A percentile compares a stretch with the other conserved stretches of the same genome.
Conservation (phyloP, 2,329 filamentous ascomycete genomes). For the Aspergillus proliferans region DNA sequence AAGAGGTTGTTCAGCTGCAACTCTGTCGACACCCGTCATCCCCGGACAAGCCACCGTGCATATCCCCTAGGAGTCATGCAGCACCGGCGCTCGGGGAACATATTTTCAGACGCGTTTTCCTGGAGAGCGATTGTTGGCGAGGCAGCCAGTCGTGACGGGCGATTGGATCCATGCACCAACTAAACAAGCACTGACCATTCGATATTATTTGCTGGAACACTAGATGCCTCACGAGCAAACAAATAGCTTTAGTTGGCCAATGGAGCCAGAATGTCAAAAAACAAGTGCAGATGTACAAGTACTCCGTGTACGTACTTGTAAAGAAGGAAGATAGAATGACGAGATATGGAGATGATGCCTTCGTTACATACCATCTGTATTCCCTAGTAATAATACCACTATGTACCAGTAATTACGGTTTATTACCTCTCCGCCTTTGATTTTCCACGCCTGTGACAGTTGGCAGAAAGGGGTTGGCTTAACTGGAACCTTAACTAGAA, state of each 20-base stretch:
- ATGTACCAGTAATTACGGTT: background rate
- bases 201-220: no score
- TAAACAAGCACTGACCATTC: no score
- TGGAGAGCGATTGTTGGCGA: constrained; percentile 11
- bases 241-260: no score
- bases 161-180: background rate
- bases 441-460: background rate
- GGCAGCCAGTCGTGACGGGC: constrained; percentile 13
- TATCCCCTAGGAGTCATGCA: background rate
- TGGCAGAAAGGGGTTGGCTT: background rate
- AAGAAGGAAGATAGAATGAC: no score
- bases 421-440: background rate
- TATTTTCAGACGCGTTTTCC: background rate
- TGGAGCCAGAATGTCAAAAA: no score
- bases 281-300: no score
- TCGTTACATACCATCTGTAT: background rate
- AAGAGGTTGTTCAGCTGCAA: background rate
- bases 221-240: no score
- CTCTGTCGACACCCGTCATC: background rate
- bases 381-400: background rate
- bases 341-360: no score
- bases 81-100: background rate
- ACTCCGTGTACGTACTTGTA: no score
- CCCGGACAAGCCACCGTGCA: background rate
- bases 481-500: background rate